A percentile compares a stretch with the other conserved stretches of the same genome.
phyloP scores from a whole-genome alignment of 2,329 filamentous ascomycete genomes.

The Ophiostoma tasmaniense region DNA sequence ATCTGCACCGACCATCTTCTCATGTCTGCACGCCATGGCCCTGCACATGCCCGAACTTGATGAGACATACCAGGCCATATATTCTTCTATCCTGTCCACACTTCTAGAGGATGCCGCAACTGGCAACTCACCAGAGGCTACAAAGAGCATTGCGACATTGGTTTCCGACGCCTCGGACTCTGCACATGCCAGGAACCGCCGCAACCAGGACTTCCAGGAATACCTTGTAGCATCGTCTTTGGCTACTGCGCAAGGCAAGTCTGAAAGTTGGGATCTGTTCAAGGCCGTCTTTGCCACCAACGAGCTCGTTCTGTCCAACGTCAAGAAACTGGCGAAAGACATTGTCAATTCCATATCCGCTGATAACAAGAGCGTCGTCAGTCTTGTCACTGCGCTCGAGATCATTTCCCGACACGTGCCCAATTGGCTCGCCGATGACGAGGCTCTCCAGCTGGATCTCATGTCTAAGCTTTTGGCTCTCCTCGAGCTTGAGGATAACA shows the following conservation, averaged over 20 bases:
- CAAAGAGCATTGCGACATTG: slow-evolving; percentile 35
- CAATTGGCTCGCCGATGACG: slow-evolving; percentile 36
- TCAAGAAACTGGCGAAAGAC: slow-evolving; percentile 26
- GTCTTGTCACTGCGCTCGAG: slow-evolving; percentile 39
- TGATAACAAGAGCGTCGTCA: slow-evolving; percentile 20
- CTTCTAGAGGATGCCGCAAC: slow-evolving; percentile 28
- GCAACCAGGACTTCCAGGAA: slow-evolving; percentile 37
- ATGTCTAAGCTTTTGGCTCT: slow-evolving; percentile 43
- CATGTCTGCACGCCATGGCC: slow-evolving; percentile 52
- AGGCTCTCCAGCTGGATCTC: slow-evolving; percentile 40
- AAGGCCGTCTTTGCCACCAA: slow-evolving; percentile 39
- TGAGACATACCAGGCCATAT: slow-evolving; percentile 27
- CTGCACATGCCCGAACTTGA: slow-evolving; percentile 31
- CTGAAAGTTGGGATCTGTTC: slow-evolving; percentile 37
- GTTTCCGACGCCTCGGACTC: slow-evolving; percentile 38
- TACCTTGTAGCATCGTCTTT: slow-evolving; percentile 37
- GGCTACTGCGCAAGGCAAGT: slow-evolving; percentile 30
- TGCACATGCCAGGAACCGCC: slow-evolving; percentile 29
- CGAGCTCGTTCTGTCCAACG: slow-evolving; percentile 30
- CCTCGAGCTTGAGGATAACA: slow-evolving; percentile 43
- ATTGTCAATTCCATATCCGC: slow-evolving; percentile 24
- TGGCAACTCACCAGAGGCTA: slow-evolving; percentile 24
- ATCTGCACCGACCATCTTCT: slow-evolving; percentile 57
- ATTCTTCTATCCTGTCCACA: slow-evolving; percentile 31
- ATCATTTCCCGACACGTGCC: slow-evolving; percentile 39